phyloP scores from a whole-genome alignment of 2,329 filamentous ascomycete genomes.

The Talaromyces albobiverticillius region DNA sequence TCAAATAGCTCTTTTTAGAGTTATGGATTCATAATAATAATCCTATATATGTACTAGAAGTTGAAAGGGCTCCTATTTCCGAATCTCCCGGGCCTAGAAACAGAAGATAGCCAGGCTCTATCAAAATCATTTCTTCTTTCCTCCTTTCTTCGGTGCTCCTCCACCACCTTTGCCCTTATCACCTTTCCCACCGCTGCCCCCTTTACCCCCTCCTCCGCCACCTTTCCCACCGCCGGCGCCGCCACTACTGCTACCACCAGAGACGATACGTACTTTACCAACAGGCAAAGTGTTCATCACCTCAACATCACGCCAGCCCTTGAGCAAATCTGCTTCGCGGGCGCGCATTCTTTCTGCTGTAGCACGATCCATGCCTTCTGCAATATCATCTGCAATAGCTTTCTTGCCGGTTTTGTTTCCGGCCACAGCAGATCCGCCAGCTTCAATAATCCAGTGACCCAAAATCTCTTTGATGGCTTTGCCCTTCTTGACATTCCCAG shows the following conservation, averaged over 20 bases:
- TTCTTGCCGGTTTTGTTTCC: slow-evolving; percentile 39
- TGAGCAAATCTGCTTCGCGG: slow-evolving; percentile 79
- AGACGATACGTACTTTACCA: slow-evolving; percentile 75
- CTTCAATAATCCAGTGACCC: slow-evolving; percentile 71
- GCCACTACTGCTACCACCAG: slow-evolving; percentile 55
- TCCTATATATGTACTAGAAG: no score
- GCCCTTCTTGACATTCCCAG: slow-evolving; percentile 84
- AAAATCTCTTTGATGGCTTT: slow-evolving; percentile 90
- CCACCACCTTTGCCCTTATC: slow-evolving; percentile 30
- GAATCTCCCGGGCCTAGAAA: no score
- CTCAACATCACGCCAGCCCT: slow-evolving; percentile 76
- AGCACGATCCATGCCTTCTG: slow-evolving; percentile 32
- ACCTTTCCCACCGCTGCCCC: slow-evolving; percentile 26
- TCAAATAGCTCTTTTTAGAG: neutral
- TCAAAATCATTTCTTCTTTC: slow-evolving; percentile 40
- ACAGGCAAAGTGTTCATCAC: slow-evolving; percentile 78
- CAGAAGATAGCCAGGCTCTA: no score
- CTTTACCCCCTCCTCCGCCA: slow-evolving; percentile 37
- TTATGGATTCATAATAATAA: neutral
- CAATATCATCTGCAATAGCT: slow-evolving; percentile 19
- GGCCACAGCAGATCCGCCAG: slow-evolving; percentile 28
- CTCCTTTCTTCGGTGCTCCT: slow-evolving; percentile 26
- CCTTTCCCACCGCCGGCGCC: slow-evolving; percentile 35
- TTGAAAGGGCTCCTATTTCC: no score
- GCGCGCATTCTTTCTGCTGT: slow-evolving; percentile 79